Conservation (phyloP, 495 filamentous ascomycete species). For the Bacidia gigantensis region DNA sequence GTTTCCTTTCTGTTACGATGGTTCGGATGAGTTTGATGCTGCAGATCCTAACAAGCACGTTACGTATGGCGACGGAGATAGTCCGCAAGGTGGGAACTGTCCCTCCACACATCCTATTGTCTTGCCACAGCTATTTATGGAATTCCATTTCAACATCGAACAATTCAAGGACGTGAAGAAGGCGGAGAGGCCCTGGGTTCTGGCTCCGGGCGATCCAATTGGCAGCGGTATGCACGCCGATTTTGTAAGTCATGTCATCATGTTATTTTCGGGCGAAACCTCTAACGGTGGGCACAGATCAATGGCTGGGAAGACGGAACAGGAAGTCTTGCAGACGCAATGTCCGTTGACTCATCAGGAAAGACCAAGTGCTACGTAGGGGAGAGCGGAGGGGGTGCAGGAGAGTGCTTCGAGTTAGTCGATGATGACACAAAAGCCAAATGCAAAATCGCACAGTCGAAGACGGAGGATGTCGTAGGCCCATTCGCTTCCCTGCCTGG, state of each 20-base stretch:
- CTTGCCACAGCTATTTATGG: slow-evolving; percentile 35
- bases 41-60: slow-evolving; percentile 44
- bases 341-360: neutral
- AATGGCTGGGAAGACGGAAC: slow-evolving; percentile 48
- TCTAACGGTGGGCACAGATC: slow-evolving; percentile 21
- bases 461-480: neutral
- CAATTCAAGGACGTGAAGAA: slow-evolving; percentile 11
- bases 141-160: slow-evolving; percentile 9
- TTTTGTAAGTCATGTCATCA: slow-evolving; percentile 39
- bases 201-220: slow-evolving; percentile 29
- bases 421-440: neutral
- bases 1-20: slow-evolving; percentile 36
- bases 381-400: neutral
- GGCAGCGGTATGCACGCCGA: slow-evolving; percentile 49
- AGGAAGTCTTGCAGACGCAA: slow-evolving; percentile 8
- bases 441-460: neutral
- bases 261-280: neutral
- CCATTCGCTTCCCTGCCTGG: slow-evolving; percentile 6
- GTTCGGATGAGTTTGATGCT: slow-evolving; percentile 26
- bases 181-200: slow-evolving; percentile 23
- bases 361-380: slow-evolving; percentile 6
- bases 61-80: slow-evolving; percentile 33
- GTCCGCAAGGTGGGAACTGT: slow-evolving; percentile 37
- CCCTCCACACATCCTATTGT: slow-evolving; percentile 45
- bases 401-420: slow-evolving; percentile 1